phyloP scores from a whole-genome alignment of 75 land plant genomes.

The Cryptomeria japonica region DNA sequence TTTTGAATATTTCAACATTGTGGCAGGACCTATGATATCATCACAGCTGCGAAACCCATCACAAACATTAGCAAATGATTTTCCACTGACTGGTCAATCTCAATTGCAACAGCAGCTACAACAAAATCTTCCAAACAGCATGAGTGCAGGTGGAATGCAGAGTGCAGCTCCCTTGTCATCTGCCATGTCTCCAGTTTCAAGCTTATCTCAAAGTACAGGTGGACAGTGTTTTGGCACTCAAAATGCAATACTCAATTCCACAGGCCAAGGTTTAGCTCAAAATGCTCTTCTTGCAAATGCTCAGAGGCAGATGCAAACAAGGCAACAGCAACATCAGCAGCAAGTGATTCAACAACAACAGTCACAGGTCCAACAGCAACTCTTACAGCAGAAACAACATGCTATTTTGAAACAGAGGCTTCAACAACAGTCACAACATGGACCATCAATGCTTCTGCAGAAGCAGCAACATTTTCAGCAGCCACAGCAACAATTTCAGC shows the following conservation, averaged over 20 bases:
- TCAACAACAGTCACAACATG: constrained; percentile 13
- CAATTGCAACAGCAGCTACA: neutral
- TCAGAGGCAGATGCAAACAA: constrained; percentile 11
- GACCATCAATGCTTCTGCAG: neutral
- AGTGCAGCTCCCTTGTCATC: neutral
- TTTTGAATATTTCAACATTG: neutral
- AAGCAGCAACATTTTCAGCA: neutral
- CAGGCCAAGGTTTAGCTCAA: neutral
- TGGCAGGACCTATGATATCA: neutral
- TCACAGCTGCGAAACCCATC: neutral
- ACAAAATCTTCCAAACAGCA: neutral
- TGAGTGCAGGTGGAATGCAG: constrained; percentile 5
- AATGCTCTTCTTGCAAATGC: neutral
- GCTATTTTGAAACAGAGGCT: constrained; percentile 3
- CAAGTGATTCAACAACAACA: neutral
- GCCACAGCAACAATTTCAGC: constrained; percentile 6
- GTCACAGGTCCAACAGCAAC: constrained; percentile 13
- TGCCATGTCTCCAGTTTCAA: neutral
- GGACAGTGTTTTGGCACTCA: neutral
- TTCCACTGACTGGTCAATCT: neutral
- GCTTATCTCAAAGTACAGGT: neutral
- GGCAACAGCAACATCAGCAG: constrained; percentile 13
- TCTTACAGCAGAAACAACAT: neutral
- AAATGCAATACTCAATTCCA: neutral
- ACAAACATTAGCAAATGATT: neutral